Base-by-base conservation (phyloP, 306 rosid species). In the Quercus engelmannii region DNA sequence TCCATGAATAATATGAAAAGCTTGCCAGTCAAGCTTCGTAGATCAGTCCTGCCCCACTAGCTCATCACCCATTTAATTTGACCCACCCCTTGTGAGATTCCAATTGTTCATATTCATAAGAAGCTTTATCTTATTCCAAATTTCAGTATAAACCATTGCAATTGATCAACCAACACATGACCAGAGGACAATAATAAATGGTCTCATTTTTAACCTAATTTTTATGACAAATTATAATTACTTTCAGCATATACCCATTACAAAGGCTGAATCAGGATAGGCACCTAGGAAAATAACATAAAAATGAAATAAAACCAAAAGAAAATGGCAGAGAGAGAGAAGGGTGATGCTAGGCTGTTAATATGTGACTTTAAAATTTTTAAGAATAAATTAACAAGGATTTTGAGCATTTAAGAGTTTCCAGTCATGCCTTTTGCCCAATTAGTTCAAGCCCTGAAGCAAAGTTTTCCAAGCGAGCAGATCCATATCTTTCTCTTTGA, bases 391-490 rank as follows among this genome's bases (percentile, higher is more conserved):
- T 69, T 74, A 51, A 8, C 33, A 54, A 74, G 75, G 65, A 69
- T 68, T 13, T 23, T 74, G 35, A 76, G 12, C 62, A 64, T 35
- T 21, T 65, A 68, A 23, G 33, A 67, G 54, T 21, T 78, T 71
- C 72, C 71, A 55, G 74, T 76, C 63, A 83, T 81, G 74, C 98
- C 98, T 95, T 95, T 85, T 92, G 91, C 71, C 96, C 94, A 68
- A 91, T 88, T 57, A 93, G 86, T 85, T 93, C 98, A 75, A 95
- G 96, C 73, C 99, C 99, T 1, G 99, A 85, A 49, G 98, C 91
- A 78, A 95, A 93, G 89, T 88, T 94, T 89, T 93, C 96, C 87
- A 93, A 89, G 71, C 93, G 88, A 56, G 98, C 99, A 89, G 91
- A 87, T 61, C 97, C 97, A 72, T 87, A 83, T 87, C 91, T 90